Percentiles rank a stretch among this genome's conserved stretches.
phyloP scores from a whole-genome alignment of 2,329 filamentous ascomycete genomes.

The Colletotrichum karsti region DNA sequence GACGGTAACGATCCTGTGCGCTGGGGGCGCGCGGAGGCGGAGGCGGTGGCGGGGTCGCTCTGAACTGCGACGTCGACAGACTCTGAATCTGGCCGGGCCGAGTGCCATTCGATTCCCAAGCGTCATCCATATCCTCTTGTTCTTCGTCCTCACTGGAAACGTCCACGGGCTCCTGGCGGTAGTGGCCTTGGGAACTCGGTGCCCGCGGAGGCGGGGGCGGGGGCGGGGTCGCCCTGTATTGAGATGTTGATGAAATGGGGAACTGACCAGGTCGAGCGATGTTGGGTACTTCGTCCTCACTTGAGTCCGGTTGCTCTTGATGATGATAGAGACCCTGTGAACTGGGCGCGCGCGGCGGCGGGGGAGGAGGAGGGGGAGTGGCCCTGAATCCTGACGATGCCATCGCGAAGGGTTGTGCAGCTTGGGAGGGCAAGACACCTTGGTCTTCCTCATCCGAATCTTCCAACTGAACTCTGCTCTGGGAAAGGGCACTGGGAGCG shows the following conservation, averaged over 20 bases:
- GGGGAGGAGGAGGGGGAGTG: not conserved
- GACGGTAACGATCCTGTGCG: constrained; percentile 7
- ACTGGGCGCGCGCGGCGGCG: constrained; percentile 5
- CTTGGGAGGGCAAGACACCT: constrained; percentile 1
- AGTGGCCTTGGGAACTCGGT: constrained; percentile 3
- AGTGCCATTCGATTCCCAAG: constrained; percentile 14
- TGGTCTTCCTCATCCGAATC: constrained; percentile 14
- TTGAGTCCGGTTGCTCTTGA: constrained; percentile 26
- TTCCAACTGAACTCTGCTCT: not conserved
- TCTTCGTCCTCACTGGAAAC: constrained; percentile 9
- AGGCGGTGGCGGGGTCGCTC: constrained; percentile 3
- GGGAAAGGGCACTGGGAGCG: not conserved
- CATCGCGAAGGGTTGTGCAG: not conserved
- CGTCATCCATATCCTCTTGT: constrained; percentile 11
- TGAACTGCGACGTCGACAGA: constrained; percentile 22
- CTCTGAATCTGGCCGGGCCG: constrained; percentile 10
- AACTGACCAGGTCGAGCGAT: constrained; percentile 27
- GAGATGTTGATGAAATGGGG: constrained; percentile 29
- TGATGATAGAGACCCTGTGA: constrained; percentile 21
- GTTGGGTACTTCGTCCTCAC: constrained; percentile 21
- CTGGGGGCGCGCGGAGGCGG: constrained; percentile 1
- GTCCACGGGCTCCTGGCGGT: constrained; percentile 4
- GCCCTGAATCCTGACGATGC: not conserved
- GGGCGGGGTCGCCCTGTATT: constrained; percentile 14
- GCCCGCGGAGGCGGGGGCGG: constrained; percentile 4